A percentile compares a stretch with the other conserved stretches of the same genome.
Conservation (phyloP, 306 rosid species). For the Cucumis cinereus region DNA sequence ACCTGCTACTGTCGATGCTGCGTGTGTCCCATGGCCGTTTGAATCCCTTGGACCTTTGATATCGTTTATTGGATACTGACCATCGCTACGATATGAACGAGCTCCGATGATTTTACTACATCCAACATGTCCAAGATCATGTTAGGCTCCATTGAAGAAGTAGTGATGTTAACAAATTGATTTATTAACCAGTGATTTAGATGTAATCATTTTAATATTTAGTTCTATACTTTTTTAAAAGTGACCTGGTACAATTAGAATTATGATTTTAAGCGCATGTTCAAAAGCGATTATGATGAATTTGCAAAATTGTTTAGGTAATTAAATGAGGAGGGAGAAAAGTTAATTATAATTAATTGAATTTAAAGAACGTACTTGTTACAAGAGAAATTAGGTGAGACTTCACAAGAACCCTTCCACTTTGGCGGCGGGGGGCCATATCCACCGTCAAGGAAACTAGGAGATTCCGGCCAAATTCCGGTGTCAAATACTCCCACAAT, state of each 20-base stretch:
- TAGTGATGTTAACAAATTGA: too few species aligned
- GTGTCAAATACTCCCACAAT: constrained; percentile 15
- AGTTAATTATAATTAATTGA: too few species aligned
- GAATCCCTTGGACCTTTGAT: background rate
- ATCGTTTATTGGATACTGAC: background rate
- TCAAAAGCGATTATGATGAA: too few species aligned
- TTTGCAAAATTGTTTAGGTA: too few species aligned
- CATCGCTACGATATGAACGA: background rate
- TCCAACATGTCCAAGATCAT: too few species aligned
- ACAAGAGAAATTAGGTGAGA: background rate
- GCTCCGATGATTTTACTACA: background rate
- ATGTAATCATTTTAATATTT: too few species aligned
- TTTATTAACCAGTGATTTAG: too few species aligned
- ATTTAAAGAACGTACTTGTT: background rate
- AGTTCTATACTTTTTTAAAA: too few species aligned
- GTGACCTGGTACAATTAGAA: too few species aligned
- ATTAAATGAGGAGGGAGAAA: too few species aligned
- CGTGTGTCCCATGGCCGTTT: background rate
- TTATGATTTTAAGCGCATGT: too few species aligned
- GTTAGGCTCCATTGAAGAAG: background rate
- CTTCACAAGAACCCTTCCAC: background rate
- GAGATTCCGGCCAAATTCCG: constrained; percentile 17
- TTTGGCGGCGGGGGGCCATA: background rate
- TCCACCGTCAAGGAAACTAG: background rate
- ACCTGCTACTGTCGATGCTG: background rate